A percentile compares a stretch with the other conserved stretches of the same genome.
Conservation (phyloP, 1,139 yeast genomes). For the Taphrina confusa region DNA sequence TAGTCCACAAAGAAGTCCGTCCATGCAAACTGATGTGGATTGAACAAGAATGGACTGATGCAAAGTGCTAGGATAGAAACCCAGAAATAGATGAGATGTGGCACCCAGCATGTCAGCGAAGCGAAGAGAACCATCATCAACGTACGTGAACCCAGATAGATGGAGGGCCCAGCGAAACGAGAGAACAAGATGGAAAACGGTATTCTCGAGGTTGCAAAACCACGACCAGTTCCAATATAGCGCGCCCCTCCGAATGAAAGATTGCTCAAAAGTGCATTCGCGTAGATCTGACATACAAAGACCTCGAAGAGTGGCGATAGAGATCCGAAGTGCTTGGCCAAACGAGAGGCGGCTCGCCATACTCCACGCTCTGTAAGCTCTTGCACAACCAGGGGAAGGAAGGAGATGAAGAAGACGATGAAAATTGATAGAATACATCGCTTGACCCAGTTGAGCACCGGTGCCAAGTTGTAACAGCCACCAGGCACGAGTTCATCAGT, state of each 20-base stretch:
- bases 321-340: constrained; percentile 82
- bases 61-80: constrained; percentile 86
- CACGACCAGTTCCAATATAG: constrained; percentile 98
- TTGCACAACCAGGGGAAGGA: constrained; percentile 93
- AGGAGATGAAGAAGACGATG: constrained; percentile 97
- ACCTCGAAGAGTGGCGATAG: constrained; percentile 97
- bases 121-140: constrained; percentile 87
- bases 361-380: constrained; percentile 97
- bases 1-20: constrained; percentile 98
- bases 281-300: constrained; percentile 95
- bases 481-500: constrained; percentile 81
- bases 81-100: constrained; percentile 98
- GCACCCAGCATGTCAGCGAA: constrained; percentile 94
- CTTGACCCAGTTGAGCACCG: constrained; percentile 94
- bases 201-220: constrained; percentile 97
- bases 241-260: constrained; percentile 99
- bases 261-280: constrained; percentile 86
- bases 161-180: constrained; percentile 95
- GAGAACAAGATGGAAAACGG: constrained; percentile 94
- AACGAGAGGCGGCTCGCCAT: constrained; percentile 92
- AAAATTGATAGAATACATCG: constrained; percentile 96
- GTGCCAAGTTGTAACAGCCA: constrained; percentile 91
- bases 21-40: constrained; percentile 99
- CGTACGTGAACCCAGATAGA: constrained; percentile 93
- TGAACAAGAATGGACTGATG: constrained; percentile 91